Evolutionary conservation across 345 rosid species (phyloP), one percentile per base, ranked within the genome.

Genomic region (Theobroma cacao): DNA sequence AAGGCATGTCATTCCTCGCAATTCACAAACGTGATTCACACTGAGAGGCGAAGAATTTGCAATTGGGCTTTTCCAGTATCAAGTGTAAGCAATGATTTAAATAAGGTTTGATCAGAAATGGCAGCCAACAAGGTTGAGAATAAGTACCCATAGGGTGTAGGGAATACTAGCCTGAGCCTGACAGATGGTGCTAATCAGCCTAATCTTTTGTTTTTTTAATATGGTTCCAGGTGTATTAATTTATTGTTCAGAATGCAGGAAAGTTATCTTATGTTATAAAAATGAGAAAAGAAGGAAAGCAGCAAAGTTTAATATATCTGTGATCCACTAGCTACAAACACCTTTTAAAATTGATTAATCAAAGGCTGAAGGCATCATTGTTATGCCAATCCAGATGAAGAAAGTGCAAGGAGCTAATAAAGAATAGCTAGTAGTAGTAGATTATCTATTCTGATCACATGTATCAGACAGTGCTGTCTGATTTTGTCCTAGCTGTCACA

Each of bases 111-210:
- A 22, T 56, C 3, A 56, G 28, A 12, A 28, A n/a, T 13, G 4
- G 61, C 34, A 59, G 64, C 34, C 34, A 59, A 14, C 14, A 59
- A 28, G 30, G 26, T 70, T 30, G 74, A 70, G 26, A 70, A 48
- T 48, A 70, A 47, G 40, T 14, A 69, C 40, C 4, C 38, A 47
- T 48, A 5, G 4, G 41, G 15, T 48, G 1, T 70, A 31, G 4
- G 41, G 15, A 70, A 0, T 70, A 31, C 41, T 14, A 71, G 60
- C 3, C 18, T 30, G 26, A 41, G 11, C 20, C 72, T 28, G 28
- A 26, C 36, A 24, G 53, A 67, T 48, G 20, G 74, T 70, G 74
- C 60, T 50, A 3, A 70, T 70, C 43, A 18, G 60, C 75, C 75
- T 48, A 71, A 71, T 6, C 7, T 10, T 72, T n/a, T n/a, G n/a